phyloP scores from a whole-genome alignment of 1,284 basidiomycete genomes.

The Schizophyllum amplum region DNA sequence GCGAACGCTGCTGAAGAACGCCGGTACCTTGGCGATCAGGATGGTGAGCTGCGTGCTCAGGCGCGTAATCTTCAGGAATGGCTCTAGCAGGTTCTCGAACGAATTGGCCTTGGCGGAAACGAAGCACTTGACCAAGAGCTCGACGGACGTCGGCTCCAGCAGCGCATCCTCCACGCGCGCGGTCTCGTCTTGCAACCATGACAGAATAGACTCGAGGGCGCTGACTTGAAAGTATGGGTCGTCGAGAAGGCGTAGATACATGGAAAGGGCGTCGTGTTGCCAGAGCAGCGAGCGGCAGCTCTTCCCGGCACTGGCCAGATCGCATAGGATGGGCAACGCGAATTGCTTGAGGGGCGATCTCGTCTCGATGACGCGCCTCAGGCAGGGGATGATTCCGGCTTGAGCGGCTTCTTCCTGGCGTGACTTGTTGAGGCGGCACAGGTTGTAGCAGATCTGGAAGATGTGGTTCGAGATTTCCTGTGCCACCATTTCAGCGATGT shows the following conservation, averaged over 20 bases:
- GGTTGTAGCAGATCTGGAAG: slow-evolving; percentile 92
- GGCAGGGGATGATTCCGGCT: slow-evolving; percentile 87
- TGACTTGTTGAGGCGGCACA: slow-evolving; percentile 89
- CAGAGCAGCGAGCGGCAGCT: slow-evolving; percentile 80
- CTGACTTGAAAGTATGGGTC: slow-evolving; percentile 97
- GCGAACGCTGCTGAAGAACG: slow-evolving; percentile 82
- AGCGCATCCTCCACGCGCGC: slow-evolving; percentile 88
- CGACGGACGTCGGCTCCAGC: slow-evolving; percentile 59
- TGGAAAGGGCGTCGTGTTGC: slow-evolving; percentile 76
- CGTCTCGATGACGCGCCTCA: slow-evolving; percentile 81
- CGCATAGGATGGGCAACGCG: slow-evolving; percentile 92
- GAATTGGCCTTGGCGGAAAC: slow-evolving; percentile 84
- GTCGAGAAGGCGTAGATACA: slow-evolving; percentile 81
- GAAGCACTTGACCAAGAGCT: slow-evolving; percentile 78
- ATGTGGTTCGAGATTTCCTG: slow-evolving; percentile 92
- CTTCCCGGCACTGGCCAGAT: slow-evolving; percentile 90
- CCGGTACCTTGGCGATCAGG: slow-evolving; percentile 65
- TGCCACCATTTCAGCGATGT: not conserved
- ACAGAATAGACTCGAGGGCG: slow-evolving; percentile 84
- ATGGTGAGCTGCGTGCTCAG: slow-evolving; percentile 71
- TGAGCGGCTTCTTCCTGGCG: slow-evolving; percentile 96
- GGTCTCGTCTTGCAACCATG: slow-evolving; percentile 96
- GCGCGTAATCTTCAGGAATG: slow-evolving; percentile 84
- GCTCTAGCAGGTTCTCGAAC: slow-evolving; percentile 93
- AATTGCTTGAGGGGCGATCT: slow-evolving; percentile 94